A percentile compares a stretch with the other conserved stretches of the same genome.
Evolutionary conservation across 805 yeast species (phyloP).

Genomic region (Pichia sporocuriosa): DNA sequence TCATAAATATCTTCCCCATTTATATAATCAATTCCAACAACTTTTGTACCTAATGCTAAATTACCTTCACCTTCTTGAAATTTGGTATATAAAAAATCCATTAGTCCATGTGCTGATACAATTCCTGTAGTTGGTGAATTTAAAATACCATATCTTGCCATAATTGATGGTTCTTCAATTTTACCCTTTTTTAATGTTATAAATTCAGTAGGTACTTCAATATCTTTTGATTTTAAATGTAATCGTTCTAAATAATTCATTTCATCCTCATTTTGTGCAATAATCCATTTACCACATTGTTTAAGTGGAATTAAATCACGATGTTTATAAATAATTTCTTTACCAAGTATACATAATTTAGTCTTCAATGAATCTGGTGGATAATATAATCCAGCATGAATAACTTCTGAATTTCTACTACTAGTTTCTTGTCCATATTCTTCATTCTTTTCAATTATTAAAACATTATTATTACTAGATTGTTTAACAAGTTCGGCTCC

Average conservation of each 20-base stretch:
- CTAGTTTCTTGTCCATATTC: conserved; percentile 75
- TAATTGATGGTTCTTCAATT: conserved; percentile 56
- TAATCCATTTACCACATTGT: conserved; percentile 79
- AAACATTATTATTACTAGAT: conserved; percentile 39
- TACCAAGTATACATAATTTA: conserved; percentile 68
- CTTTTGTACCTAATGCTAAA: conserved; percentile 54
- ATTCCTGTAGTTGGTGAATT: conserved; percentile 83
- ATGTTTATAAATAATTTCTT: conserved; percentile 53
- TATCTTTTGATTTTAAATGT: conserved; percentile 39
- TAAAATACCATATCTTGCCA: conserved; percentile 54
- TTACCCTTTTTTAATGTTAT: conserved; percentile 40
- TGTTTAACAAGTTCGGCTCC: conserved; percentile 56
- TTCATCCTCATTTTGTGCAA: conserved; percentile 70
- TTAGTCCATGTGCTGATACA: conserved; percentile 69
- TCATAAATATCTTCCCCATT: conserved; percentile 24
- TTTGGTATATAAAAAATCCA: conserved; percentile 48
- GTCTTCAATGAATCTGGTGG: conserved; percentile 65
- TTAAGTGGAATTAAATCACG: conserved; percentile 48
- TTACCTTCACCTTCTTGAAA: conserved; percentile 57
- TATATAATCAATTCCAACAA: conserved; percentile 33
- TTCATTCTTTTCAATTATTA: conserved; percentile 63
- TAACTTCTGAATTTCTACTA: conserved; percentile 86
- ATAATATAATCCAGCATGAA: conserved; percentile 85
- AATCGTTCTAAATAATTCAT: conserved; percentile 50
- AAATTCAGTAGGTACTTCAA: conserved; percentile 57